Conservation (phyloP, 2,329 filamentous ascomycete genomes). For the Sphaerostilbella broomeana region DNA sequence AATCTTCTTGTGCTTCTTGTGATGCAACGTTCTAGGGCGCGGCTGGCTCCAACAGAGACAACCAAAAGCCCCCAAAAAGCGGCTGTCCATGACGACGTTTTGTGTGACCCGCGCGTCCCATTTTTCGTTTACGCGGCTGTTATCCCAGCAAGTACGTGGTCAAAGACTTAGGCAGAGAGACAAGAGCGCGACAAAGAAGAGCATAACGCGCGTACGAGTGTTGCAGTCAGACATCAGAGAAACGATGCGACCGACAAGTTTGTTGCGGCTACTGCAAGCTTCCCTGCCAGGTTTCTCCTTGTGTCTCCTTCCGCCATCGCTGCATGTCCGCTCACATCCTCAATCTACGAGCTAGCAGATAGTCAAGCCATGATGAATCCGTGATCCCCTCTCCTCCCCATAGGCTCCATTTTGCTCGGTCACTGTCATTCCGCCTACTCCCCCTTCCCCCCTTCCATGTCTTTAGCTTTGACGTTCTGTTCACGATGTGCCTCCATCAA, state of each 20-base stretch:
- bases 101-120: conserved; percentile 13
- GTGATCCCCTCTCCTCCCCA: conserved; percentile 6
- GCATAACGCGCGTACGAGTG: conserved; percentile 9
- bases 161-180: background rate
- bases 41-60: no score
- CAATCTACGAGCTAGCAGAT: conserved; percentile 5
- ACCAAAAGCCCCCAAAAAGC: no score
- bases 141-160: background rate
- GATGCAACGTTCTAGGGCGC: no score
- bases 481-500: background rate
- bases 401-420: background rate
- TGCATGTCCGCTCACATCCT: background rate
- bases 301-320: background rate
- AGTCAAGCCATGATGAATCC: conserved; percentile 4
- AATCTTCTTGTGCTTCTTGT: no score
- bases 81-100: conserved; percentile 7
- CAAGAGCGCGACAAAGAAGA: background rate
- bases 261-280: background rate
- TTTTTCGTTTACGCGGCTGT: conserved; percentile 6
- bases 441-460: no score
- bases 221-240: conserved; percentile 1
- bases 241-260: background rate
- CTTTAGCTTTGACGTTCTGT: no score
- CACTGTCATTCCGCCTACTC: background rate
- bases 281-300: background rate